Evolutionary conservation across 306 rosid species (phyloP).

Genomic region (Oxytropis ochrocephala): DNA sequence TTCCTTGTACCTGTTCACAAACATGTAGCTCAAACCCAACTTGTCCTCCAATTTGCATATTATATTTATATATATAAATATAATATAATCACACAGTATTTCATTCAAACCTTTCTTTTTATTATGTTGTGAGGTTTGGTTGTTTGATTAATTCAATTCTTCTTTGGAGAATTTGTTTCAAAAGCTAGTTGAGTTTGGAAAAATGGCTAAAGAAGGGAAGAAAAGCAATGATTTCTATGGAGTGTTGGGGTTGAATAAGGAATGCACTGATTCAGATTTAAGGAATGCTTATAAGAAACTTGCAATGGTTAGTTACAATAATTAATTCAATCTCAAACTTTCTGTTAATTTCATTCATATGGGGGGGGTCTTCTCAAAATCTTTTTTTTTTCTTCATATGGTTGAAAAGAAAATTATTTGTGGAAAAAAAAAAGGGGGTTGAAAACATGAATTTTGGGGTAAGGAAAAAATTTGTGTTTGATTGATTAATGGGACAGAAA

Average conservation of each 20-base stretch:
- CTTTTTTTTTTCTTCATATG: background rate
- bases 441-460: background rate
- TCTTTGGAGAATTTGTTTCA: constrained; percentile 13
- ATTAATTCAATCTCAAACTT: background rate
- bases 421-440: background rate
- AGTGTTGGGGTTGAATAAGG: constrained; percentile 73
- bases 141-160: constrained; percentile 27
- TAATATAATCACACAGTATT: background rate
- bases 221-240: constrained; percentile 55
- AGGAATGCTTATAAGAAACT: constrained; percentile 79
- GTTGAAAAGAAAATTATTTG: background rate
- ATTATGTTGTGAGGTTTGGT: background rate
- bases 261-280: constrained; percentile 70
- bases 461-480: constrained; percentile 22
- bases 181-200: background rate
- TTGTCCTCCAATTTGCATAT: constrained; percentile 14
- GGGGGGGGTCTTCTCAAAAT: constrained; percentile 8
- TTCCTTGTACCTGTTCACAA: constrained; percentile 28
- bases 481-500: constrained; percentile 62
- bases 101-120: background rate
- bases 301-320: constrained; percentile 92
- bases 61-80: background rate
- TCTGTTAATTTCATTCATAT: background rate
- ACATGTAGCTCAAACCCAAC: constrained; percentile 24
- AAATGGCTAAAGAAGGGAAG: constrained; percentile 59